phyloP scores from a whole-genome alignment of 805 yeast species.

The Cyberlindnera maritima region DNA sequence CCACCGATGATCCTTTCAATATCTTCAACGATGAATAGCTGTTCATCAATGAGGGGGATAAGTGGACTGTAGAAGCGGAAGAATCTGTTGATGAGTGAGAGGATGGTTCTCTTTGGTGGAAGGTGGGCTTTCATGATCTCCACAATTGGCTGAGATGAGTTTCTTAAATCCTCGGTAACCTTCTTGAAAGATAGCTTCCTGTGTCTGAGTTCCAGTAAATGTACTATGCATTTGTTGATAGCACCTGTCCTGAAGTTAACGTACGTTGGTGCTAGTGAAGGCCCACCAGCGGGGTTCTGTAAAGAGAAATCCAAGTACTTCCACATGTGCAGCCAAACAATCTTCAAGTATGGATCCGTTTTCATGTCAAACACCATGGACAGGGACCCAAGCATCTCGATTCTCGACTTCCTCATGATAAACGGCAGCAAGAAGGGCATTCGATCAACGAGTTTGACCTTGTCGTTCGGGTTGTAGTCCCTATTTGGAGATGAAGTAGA shows the following conservation, averaged over 20 bases:
- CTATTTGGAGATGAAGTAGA: neutral
- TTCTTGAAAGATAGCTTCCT: constrained; percentile 9
- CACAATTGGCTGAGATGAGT: constrained; percentile 1
- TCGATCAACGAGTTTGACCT: constrained; percentile 40
- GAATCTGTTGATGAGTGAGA: constrained; percentile 20
- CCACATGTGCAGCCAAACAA: constrained; percentile 33
- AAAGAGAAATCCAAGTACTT: constrained; percentile 9
- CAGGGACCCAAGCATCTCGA: constrained; percentile 49
- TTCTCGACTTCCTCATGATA: constrained; percentile 36
- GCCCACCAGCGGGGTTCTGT: neutral
- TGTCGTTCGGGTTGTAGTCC: constrained; percentile 30
- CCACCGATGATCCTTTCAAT: constrained; percentile 15
- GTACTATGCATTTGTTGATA: neutral
- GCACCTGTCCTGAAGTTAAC: too few species aligned
- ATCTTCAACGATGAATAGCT: constrained; percentile 13
- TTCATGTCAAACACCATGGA: constrained; percentile 45
- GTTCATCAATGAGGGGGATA: constrained; percentile 25
- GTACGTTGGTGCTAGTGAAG: neutral
- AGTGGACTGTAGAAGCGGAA: constrained; percentile 25
- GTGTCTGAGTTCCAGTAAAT: constrained; percentile 14
- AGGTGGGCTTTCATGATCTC: constrained; percentile 12
- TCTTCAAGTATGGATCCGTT: constrained; percentile 40
- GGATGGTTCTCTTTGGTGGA: constrained; percentile 17
- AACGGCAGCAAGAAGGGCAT: constrained; percentile 33
- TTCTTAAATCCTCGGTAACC: neutral